These are phyloP conservation scores for Blastobotrys attinorum DNA, from an alignment of 805 yeast species.

Conservation along the genomic window DNA sequence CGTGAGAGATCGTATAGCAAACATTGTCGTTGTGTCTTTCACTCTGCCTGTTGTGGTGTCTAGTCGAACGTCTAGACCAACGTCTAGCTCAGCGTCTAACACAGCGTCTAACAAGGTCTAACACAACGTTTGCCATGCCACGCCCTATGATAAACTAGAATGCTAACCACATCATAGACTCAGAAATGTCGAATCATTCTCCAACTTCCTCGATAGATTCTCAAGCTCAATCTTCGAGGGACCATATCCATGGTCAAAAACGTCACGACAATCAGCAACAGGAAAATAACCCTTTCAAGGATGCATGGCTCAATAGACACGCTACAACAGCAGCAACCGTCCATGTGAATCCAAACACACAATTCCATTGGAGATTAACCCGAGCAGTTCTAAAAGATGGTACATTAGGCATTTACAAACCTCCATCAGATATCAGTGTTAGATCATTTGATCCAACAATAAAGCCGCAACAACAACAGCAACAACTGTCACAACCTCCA, in stretches of 20 bases:
- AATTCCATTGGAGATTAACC: conserved; percentile 35
- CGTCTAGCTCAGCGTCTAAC: too few relatives aligned
- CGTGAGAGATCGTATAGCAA: too few relatives aligned
- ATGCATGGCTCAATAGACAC: conserved; percentile 52
- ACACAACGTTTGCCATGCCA: too few relatives aligned
- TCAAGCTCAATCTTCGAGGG: too few relatives aligned
- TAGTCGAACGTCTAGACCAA: too few relatives aligned
- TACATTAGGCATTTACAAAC: conserved; percentile 50
- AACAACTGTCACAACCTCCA: not conserved
- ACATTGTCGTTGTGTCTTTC: too few relatives aligned
- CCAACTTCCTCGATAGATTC: not conserved
- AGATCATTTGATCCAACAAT: conserved; percentile 26
- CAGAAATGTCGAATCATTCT: not conserved
- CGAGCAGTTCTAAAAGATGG: conserved; percentile 69
- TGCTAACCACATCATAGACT: too few relatives aligned
- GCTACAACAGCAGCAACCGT: conserved; percentile 8
- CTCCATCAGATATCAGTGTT: conserved; percentile 41
- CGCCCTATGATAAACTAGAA: too few relatives aligned
- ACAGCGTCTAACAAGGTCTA: too few relatives aligned
- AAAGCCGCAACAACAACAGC: not conserved
- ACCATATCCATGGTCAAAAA: not conserved
- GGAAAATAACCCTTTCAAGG: conserved; percentile 7
- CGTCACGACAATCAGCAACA: not conserved
- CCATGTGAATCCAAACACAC: conserved; percentile 1
- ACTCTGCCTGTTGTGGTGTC: too few relatives aligned